Evolutionary conservation across 1,284 basidiomycete genomes (phyloP).

Genomic region (Apiotrichum sp.): DNA sequence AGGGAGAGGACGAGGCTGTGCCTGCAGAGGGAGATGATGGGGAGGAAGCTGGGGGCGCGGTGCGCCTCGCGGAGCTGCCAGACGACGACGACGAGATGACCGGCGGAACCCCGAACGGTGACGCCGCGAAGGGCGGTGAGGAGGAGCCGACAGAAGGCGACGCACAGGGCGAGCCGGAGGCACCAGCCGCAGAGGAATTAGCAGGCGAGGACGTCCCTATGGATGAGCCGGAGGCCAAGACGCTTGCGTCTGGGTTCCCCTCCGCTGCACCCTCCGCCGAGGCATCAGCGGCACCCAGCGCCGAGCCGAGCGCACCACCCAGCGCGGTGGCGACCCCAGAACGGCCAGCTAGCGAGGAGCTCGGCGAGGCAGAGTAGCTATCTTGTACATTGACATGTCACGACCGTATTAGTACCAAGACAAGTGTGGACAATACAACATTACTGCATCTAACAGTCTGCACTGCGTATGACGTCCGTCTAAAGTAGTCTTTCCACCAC

Average conservation of each 20-base stretch:
- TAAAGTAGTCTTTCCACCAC: not conserved
- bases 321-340: not conserved
- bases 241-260: not conserved
- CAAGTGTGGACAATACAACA: no score
- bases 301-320: no score
- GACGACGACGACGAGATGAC: not conserved
- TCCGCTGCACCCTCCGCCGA: no score
- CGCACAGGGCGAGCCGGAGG: not conserved
- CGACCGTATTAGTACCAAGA: no score
- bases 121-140: not conserved
- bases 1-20: not conserved
- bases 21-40: not conserved
- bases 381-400: no score
- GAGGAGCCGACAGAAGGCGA: no score
- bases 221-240: not conserved
- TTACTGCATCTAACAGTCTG: no score
- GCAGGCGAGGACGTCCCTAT: not conserved
- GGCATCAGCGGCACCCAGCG: no score
- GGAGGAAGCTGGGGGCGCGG: constrained; percentile 2
- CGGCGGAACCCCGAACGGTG: not conserved
- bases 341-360: constrained; percentile 1
- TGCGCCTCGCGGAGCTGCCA: constrained; percentile 1
- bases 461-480: not conserved
- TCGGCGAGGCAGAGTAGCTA: constrained; percentile 6
- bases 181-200: not conserved